Evolutionary conservation across 208 protist genomes (phyloP), one percentile per base, ranked within the genome.

Genomic region (Wallacemonas rigidus): DNA sequence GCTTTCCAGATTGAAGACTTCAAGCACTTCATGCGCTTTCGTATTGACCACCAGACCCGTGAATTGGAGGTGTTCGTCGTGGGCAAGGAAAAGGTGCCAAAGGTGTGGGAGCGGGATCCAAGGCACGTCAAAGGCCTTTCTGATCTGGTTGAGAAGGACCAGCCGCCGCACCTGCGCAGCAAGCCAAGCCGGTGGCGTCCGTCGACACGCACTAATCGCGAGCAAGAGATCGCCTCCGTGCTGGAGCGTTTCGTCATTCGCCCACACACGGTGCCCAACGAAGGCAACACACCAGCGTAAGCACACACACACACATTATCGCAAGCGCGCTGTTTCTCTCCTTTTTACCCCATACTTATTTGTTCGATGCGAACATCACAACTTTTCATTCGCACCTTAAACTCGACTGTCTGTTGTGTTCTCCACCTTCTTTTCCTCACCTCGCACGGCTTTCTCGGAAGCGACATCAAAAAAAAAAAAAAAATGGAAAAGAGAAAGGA

Each of bases 1-100:
- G 87, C 90, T 4, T 95, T 95, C 71, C 90, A 93, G 76, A 90
- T 95, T 50, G 90, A 95, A 61, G 86, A 92, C 71, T 95, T 81
- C 76, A 95, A 95, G 64, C 82, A 91, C 75, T 93, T 95, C 64
- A 15, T 95, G 12, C 90, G 90, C 41, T 91, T 93, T 68, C 71
- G 78, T 2, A 64, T 95, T 17, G 83, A 92, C 61, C 74, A 68
- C 44, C 15, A 70, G 48, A 91, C 80, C 43, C 81, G 90, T 40
- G 73, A 83, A 71, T 68, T 95, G 43, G 83, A 91, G 62, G 79
- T 47, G 4, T 91, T 89, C 54, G 87, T 95, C 15, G 73, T 95
- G 8, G 86, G 78, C 11, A 77, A 85, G 72, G 69, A 81, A 77
- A 71, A 72, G 54, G 86, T 90, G 44, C 82, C 87, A 5, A 91